Conservation (phyloP, 192 early-diverging fungal species). For the Backusella sp. region DNA sequence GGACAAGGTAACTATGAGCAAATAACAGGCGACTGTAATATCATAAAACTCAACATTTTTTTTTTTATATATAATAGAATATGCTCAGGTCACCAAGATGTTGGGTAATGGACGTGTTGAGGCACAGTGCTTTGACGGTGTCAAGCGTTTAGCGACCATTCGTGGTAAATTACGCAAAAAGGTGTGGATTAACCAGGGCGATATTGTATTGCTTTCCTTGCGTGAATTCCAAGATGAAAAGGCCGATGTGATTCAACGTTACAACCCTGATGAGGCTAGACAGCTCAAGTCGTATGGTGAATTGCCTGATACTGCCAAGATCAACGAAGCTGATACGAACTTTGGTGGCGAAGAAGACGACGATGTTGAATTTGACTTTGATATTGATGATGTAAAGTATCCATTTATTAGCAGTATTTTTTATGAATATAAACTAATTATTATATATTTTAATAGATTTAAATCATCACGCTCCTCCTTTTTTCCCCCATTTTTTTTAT, state of each 20-base stretch:
- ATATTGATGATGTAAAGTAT: slow-evolving; percentile 79
- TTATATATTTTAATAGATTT: slow-evolving; percentile 10
- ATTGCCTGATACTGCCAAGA: slow-evolving; percentile 82
- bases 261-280: slow-evolving; percentile 93
- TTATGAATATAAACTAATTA: background rate
- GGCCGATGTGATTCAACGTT: slow-evolving; percentile 92
- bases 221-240: slow-evolving; percentile 94
- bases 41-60: background rate
- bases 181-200: slow-evolving; percentile 93
- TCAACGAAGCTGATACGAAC: slow-evolving; percentile 75
- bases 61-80: slow-evolving; percentile 66
- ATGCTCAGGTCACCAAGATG: slow-evolving; percentile 92
- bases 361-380: slow-evolving; percentile 85
- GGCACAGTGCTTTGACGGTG: slow-evolving; percentile 86
- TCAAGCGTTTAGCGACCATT: slow-evolving; percentile 91
- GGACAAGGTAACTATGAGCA: slow-evolving; percentile 65
- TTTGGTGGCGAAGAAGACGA: slow-evolving; percentile 63
- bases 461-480: background rate
- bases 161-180: slow-evolving; percentile 98
- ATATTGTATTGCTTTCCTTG: slow-evolving; percentile 85
- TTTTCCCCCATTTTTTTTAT: background rate
- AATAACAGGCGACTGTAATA: background rate
- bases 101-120: slow-evolving; percentile 95
- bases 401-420: background rate
- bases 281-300: slow-evolving; percentile 93